Conservation (phyloP, 495 filamentous ascomycete species). For the Cercophora scortea region DNA sequence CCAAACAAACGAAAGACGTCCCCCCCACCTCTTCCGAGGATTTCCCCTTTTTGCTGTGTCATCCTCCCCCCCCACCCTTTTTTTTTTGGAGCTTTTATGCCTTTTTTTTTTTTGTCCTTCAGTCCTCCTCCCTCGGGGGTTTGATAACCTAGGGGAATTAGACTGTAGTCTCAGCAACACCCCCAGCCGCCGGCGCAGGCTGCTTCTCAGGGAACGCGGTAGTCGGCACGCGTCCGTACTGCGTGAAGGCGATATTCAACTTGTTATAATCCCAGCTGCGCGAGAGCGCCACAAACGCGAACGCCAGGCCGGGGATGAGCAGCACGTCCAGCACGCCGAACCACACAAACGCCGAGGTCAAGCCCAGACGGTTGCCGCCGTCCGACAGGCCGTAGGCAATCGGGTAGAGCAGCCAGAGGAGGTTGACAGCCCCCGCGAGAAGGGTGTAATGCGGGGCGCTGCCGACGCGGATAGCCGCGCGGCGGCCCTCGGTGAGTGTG, state of each 20-base stretch:
- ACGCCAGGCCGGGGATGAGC: slow-evolving; percentile 26
- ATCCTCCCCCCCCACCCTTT: no score
- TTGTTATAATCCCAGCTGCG: slow-evolving; percentile 38
- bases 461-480: slow-evolving; percentile 27
- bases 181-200: neutral
- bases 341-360: slow-evolving; percentile 33
- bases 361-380: slow-evolving; percentile 38
- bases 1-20: no score
- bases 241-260: slow-evolving; percentile 45
- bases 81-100: no score
- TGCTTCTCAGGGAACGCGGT: slow-evolving; percentile 37
- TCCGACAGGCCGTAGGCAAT: slow-evolving; percentile 40
- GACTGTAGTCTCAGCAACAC: neutral
- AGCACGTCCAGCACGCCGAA: slow-evolving; percentile 40
- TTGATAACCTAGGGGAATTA: no score
- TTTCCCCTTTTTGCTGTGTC: no score
- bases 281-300: slow-evolving; percentile 29
- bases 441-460: slow-evolving; percentile 31
- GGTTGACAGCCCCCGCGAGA: slow-evolving; percentile 33
- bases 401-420: slow-evolving; percentile 42
- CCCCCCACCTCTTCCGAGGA: no score
- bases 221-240: slow-evolving; percentile 41
- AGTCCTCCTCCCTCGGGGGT: no score
- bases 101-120: no score
- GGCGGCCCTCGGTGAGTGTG: slow-evolving; percentile 20